Percentiles rank a stretch among this genome's conserved stretches.
phyloP scores from a whole-genome alignment of 176 grass and related monocot genomes.

The Rhynchospora pubera region DNA sequence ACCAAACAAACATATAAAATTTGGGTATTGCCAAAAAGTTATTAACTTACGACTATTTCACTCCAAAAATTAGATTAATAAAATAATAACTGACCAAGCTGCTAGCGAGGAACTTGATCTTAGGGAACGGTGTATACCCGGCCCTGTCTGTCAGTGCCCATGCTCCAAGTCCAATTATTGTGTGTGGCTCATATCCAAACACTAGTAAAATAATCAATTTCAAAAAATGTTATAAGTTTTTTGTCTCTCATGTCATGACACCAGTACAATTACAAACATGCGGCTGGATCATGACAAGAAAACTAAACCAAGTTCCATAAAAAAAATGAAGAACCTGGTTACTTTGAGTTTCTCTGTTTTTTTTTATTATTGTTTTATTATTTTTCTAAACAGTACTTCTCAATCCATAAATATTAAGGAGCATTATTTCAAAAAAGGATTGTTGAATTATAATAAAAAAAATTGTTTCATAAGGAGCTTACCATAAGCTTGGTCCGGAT shows the following conservation, averaged over 20 bases:
- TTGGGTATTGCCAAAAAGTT: background rate
- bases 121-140: constrained; percentile 56
- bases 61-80: background rate
- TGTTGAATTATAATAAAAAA: background rate
- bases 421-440: background rate
- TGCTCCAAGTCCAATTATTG: constrained; percentile 50
- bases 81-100: constrained; percentile 47
- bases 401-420: background rate
- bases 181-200: constrained; percentile 87
- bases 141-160: constrained; percentile 38
- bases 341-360: background rate
- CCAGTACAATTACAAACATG: background rate
- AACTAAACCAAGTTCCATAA: background rate
- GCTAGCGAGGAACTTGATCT: constrained; percentile 66
- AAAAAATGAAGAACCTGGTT: background rate
- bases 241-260: background rate
- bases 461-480: background rate
- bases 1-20: background rate
- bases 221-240: background rate
- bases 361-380: background rate
- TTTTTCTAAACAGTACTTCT: background rate
- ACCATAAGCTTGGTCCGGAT: constrained; percentile 66
- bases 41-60: background rate
- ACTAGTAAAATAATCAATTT: constrained; percentile 36
- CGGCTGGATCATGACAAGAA: background rate